Percentiles rank a stretch among this genome's conserved stretches.
Evolutionary conservation across 2,329 filamentous ascomycete genomes (phyloP).

Genomic region (Neofusicoccum umdonicola): DNA sequence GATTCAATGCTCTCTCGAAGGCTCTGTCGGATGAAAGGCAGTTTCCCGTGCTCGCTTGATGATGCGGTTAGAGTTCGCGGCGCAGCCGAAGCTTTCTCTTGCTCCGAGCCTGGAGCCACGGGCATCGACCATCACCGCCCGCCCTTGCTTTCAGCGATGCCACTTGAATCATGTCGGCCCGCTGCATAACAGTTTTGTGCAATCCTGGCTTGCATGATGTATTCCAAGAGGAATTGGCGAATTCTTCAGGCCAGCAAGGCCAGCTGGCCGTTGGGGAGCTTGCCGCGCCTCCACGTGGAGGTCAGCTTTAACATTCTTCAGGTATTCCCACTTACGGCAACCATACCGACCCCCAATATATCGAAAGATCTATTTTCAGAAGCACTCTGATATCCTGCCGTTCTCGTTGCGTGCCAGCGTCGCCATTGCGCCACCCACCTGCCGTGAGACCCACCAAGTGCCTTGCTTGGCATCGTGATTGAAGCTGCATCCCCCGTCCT

Average conservation of each 20-base stretch:
- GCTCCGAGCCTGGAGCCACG: neutral
- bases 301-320: neutral
- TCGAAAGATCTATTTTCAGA: constrained; percentile 12
- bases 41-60: neutral
- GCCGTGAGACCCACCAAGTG: neutral
- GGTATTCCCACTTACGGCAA: neutral
- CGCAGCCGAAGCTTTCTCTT: neutral
- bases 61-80: neutral
- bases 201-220: neutral
- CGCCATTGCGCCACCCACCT: neutral
- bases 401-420: neutral
- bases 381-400: neutral
- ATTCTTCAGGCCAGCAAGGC: neutral
- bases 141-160: neutral
- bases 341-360: neutral
- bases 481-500: no score
- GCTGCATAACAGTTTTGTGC: neutral
- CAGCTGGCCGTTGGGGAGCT: neutral
- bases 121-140: neutral
- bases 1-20: neutral
- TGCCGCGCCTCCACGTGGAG: neutral
- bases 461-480: neutral
- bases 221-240: no score
- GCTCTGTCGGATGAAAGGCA: neutral
- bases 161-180: neutral